Base-by-base conservation (phyloP, 495 filamentous ascomycete genomes). In the Trichodelitschia bisporula region DNA sequence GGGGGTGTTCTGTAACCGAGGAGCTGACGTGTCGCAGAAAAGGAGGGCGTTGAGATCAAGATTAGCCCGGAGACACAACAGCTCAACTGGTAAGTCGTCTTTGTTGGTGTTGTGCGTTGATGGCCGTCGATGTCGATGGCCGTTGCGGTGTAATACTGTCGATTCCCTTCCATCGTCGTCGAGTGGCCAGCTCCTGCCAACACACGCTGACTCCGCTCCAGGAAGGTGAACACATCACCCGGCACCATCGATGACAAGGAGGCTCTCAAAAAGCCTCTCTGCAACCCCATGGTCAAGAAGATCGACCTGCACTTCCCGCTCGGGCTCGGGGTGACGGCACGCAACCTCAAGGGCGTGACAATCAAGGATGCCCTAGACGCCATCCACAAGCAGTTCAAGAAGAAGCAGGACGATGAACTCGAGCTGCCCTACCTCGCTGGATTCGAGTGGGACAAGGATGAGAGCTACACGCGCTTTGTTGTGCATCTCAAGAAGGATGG, bases 401-500 rank as follows among this genome's bases (percentile, higher is more conserved):
- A 90, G 68, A 69, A 79, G 70, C 82, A 74, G 31, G 82, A 92
- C 41, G 82, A 92, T 46, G 82, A 90, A 46, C 57, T 92, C 30
- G 68, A 77, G 11, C 56, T 64, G 34, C 77, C 82, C 39, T 70
- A 78, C 60, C 66, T 91, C 37, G 70, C 70, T 37, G 82, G 82
- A 35, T 92, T 92, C 60, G 80, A 90, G 58, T 92, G 80, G 79
- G 73, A 84, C 52, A 73, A 77, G 48, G 75, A 86, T 40, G 77
- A 84, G 53, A 77, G 61, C 47, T 72, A 66, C 39, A 50, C 59
- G 37, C 62, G 66, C 16, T 59, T 91, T 39, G 59, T 78, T 36
- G 79, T 91, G 32, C 79, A 89, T 53, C 71, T 80, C 49, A 76
- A 70, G 46, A 73, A 72, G 44, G 61, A 72, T 43, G 66, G 62